Percentiles rank a stretch among this genome's conserved stretches.
Evolutionary conservation across 495 filamentous ascomycete genomes (phyloP).

Genomic region (Penicillium turbatum): DNA sequence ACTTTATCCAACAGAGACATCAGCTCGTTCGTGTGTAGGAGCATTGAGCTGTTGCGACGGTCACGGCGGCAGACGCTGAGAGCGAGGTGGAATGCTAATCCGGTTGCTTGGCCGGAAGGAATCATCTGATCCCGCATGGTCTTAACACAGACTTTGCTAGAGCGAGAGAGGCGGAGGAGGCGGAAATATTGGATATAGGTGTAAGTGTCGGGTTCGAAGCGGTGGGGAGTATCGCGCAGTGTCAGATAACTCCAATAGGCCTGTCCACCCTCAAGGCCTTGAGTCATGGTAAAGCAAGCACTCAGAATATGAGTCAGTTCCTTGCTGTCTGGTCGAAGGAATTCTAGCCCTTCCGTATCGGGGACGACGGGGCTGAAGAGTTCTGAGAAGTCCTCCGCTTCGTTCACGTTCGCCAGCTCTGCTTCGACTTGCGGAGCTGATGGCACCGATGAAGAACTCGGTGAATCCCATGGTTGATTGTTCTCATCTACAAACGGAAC

Average conservation of each 20-base stretch:
- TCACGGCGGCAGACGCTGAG: conserved; percentile 66
- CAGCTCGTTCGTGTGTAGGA: conserved; percentile 53
- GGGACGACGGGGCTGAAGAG: conserved; percentile 35
- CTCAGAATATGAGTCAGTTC: conserved; percentile 66
- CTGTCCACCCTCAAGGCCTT: conserved; percentile 35
- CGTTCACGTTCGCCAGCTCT: conserved; percentile 10
- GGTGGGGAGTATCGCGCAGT: conserved; percentile 29
- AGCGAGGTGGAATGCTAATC: conserved; percentile 64
- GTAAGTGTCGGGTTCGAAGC: conserved; percentile 61
- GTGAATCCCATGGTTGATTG: conserved; percentile 1
- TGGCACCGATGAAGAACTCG: too few relatives aligned
- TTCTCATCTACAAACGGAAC: conserved; percentile 36
- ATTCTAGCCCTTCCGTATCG: conserved; percentile 6
- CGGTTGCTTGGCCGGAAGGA: conserved; percentile 31
- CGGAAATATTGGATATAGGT: conserved; percentile 65
- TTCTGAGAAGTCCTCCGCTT: conserved; percentile 28
- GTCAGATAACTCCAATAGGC: conserved; percentile 76
- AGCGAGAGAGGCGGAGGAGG: conserved; percentile 58
- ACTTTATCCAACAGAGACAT: conserved; percentile 50
- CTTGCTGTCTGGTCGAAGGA: conserved; percentile 54
- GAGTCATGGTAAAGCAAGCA: conserved; percentile 44
- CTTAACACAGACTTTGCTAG: conserved; percentile 50
- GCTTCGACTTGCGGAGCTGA: conserved; percentile 4
- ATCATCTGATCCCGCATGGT: conserved; percentile 48
- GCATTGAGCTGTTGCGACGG: conserved; percentile 59